A percentile compares a stretch with the other conserved stretches of the same genome.
Evolutionary conservation across 2,329 filamentous ascomycete genomes (phyloP).

Genomic region (Aspergillus phoenicis): DNA sequence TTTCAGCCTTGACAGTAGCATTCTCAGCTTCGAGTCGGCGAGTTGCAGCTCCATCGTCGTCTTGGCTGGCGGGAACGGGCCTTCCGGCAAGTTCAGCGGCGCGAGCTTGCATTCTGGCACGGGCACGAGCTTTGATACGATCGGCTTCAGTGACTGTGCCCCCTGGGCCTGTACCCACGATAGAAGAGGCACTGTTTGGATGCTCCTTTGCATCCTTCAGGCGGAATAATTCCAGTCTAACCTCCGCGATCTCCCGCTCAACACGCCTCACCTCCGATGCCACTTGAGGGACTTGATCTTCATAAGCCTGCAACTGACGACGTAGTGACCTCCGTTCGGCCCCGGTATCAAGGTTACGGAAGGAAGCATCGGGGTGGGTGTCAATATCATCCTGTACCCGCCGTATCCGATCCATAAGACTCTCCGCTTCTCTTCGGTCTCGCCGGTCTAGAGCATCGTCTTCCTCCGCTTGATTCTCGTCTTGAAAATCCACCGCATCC

Average conservation of each 20-base stretch:
- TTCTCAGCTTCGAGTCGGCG: slow-evolving; percentile 88
- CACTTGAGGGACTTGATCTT: slow-evolving; percentile 86
- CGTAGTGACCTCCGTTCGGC: slow-evolving; percentile 84
- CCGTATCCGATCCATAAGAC: slow-evolving; percentile 88
- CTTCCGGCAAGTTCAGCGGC: slow-evolving; percentile 89
- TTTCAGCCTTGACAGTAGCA: slow-evolving; percentile 76
- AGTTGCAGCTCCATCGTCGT: slow-evolving; percentile 76
- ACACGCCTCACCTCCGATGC: slow-evolving; percentile 89
- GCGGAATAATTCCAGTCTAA: slow-evolving; percentile 88
- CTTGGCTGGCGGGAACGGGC: slow-evolving; percentile 66
- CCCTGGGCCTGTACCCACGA: slow-evolving; percentile 90
- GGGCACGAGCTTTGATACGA: slow-evolving; percentile 88
- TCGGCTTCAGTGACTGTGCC: slow-evolving; percentile 90
- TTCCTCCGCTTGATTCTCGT: slow-evolving; percentile 85
- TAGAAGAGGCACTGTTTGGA: slow-evolving; percentile 74
- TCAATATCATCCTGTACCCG: slow-evolving; percentile 95
- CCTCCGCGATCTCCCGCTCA: slow-evolving; percentile 90
- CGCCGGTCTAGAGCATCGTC: slow-evolving; percentile 89
- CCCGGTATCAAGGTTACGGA: slow-evolving; percentile 75
- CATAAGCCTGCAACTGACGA: slow-evolving; percentile 83
- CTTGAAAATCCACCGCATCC: slow-evolving; percentile 94
- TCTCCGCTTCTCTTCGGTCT: slow-evolving; percentile 89
- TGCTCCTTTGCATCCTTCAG: slow-evolving; percentile 90
- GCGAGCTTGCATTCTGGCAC: slow-evolving; percentile 98
- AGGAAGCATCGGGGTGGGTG: slow-evolving; percentile 75